phyloP scores from a whole-genome alignment of 2,329 filamentous ascomycete species.

The Epichloe gansuensis region DNA sequence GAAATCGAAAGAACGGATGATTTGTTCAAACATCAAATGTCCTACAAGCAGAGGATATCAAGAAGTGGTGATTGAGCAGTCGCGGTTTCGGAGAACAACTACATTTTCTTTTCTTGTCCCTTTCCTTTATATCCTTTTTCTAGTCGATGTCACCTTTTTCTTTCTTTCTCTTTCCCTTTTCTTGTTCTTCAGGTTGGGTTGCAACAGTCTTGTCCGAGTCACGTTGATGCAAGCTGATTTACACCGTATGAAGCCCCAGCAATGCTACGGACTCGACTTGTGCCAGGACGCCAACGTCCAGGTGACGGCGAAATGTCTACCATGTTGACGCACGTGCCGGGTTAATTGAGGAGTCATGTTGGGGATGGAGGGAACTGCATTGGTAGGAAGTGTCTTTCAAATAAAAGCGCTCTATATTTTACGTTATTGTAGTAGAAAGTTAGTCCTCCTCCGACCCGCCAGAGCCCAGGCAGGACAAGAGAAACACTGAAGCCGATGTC shows the following conservation, averaged over 20 bases:
- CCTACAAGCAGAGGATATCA: neutral
- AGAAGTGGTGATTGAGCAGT: neutral
- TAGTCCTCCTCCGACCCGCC: neutral
- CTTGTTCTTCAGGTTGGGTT: neutral
- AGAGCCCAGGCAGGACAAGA: neutral
- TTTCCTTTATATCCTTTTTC: neutral
- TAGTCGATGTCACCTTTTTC: neutral
- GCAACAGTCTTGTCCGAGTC: neutral
- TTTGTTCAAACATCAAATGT: neutral
- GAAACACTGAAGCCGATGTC: neutral
- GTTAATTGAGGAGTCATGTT: neutral
- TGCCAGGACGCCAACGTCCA: neutral
- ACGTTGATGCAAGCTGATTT: neutral
- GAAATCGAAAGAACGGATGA: neutral
- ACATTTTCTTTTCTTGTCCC: neutral
- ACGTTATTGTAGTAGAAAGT: neutral
- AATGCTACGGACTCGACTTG: neutral
- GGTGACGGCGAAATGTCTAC: neutral
- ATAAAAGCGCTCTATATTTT: constrained; percentile 1
- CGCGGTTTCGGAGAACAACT: neutral
- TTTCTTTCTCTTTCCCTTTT: neutral
- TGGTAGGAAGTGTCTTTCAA: neutral
- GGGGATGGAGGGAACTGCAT: neutral
- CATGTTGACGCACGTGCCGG: neutral
- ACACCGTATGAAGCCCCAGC: neutral